Base-by-base conservation (phyloP, 169 alveolate species). In the Cryptosporidium meleagridis region DNA sequence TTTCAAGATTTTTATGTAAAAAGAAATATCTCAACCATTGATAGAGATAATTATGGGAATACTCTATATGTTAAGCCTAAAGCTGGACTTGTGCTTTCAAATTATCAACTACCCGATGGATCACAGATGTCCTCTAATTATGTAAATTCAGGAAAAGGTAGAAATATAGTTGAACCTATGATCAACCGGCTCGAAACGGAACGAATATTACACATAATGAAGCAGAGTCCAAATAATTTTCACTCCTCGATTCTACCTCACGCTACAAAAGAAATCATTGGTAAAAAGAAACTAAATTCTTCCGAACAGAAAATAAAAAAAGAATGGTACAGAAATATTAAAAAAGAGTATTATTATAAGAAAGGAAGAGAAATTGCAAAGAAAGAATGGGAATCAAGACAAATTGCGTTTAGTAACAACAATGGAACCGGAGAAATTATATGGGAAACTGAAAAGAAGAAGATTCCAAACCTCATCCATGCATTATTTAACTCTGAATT, bases 81-180 rank as follows among this genome's bases (percentile, higher is more conserved):
- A 23, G 51, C 39, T 33, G 86, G 86, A 6, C 39, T 73, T 14
- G 58, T 10, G 26, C 86, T 59, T 33, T 21, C 14, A 3, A 73
- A n/a, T 61, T 73, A 29, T 35, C 86, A 73, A 37, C 52, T 73
- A 55, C 70, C 86, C 10, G 29, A 73, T 73, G 86, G 86, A 18
- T 23, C 39, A 14, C 23, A 12, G 31, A 23, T 33, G 12, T n/a
- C 16, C 23, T 44, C 71, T 10, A 33, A 33, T 21, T 6, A 29
- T 2, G 37, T 16, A 58, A 31, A 53, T 8, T n/a, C 3, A 18
- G 26, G 0, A 33, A 51, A 26, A 16, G 70, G 33, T 26, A 26
- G 29, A 39, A 31, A 8, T 31, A 18, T 10, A 7, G 9, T 35
- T 31, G 31, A 29, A 23, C 7, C 35, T 0, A 33, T 23, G n/a